Evolutionary conservation across 1,284 basidiomycete genomes (phyloP).

Genomic region (Serendipita sp.): DNA sequence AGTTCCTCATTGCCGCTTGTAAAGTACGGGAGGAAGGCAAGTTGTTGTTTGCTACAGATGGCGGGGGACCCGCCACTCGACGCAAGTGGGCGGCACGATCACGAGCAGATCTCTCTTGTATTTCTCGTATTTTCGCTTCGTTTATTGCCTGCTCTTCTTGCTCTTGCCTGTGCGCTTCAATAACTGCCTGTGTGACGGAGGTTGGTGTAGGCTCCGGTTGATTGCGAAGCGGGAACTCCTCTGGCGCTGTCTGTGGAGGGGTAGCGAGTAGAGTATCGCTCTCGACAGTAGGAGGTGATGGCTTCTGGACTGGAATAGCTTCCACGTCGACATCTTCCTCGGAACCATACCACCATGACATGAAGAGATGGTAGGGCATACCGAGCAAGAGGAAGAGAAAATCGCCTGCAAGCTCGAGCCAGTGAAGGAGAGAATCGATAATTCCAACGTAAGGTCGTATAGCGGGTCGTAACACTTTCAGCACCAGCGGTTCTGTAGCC

Average conservation of each 20-base stretch:
- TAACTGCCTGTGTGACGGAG: neutral
- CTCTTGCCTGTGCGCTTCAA: neutral
- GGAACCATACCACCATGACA: slow-evolving; percentile 28
- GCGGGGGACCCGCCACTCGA: neutral
- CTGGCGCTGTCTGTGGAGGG: neutral
- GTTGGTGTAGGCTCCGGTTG: neutral
- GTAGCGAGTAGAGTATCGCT: neutral
- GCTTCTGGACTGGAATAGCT: neutral
- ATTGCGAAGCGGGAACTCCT: too few relatives aligned
- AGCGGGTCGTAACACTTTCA: slow-evolving; percentile 56
- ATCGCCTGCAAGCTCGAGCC: slow-evolving; percentile 45
- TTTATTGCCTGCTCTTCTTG: neutral
- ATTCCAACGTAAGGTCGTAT: slow-evolving; percentile 51
- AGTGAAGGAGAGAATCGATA: slow-evolving; percentile 45
- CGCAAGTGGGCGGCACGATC: slow-evolving; percentile 1
- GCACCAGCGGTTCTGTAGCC: slow-evolving; percentile 67
- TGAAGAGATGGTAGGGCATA: slow-evolving; percentile 35
- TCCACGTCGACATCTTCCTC: neutral
- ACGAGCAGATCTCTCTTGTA: neutral
- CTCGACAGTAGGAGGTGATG: neutral
- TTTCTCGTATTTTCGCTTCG: neutral
- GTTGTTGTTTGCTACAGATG: neutral
- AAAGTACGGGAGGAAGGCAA: neutral
- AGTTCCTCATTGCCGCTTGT: neutral
- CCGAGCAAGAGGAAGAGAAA: slow-evolving; percentile 41